phyloP scores from a whole-genome alignment of 2,329 filamentous ascomycete species.

The Ascochyta lentis region DNA sequence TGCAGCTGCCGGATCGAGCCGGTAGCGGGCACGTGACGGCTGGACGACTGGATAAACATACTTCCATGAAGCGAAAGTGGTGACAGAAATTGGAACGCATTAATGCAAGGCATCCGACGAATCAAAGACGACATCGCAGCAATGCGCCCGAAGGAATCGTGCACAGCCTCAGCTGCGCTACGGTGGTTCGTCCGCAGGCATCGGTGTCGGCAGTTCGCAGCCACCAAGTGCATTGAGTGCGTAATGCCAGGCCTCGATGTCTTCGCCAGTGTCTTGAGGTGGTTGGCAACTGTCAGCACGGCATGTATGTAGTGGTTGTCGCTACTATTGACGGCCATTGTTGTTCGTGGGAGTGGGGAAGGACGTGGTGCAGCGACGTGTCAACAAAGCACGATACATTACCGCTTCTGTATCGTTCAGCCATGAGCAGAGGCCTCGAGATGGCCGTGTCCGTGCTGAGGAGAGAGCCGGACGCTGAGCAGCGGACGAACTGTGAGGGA shows the following conservation, averaged over 20 bases:
- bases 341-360: neutral
- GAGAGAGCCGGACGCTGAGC: conserved; percentile 2
- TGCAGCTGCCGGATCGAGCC: neutral
- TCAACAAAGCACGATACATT: conserved; percentile 8
- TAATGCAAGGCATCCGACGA: conserved; percentile 3
- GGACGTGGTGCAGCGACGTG: neutral
- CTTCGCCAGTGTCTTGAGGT: conserved; percentile 10
- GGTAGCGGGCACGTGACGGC: neutral
- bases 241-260: conserved; percentile 23
- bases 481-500: conserved; percentile 12
- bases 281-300: neutral
- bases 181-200: conserved; percentile 19
- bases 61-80: neutral
- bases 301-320: neutral
- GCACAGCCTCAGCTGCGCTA: conserved; percentile 16
- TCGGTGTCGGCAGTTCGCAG: conserved; percentile 20
- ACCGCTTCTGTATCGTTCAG: conserved; percentile 4
- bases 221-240: conserved; percentile 22
- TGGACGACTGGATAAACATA: neutral
- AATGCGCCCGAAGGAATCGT: conserved; percentile 1
- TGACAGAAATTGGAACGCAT: neutral
- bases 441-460: conserved; percentile 1
- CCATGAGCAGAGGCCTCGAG: neutral
- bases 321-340: neutral
- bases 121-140: neutral